Evolutionary conservation across 495 filamentous ascomycete genomes (phyloP).

Genomic region (Hypoxylon crocopeplum): DNA sequence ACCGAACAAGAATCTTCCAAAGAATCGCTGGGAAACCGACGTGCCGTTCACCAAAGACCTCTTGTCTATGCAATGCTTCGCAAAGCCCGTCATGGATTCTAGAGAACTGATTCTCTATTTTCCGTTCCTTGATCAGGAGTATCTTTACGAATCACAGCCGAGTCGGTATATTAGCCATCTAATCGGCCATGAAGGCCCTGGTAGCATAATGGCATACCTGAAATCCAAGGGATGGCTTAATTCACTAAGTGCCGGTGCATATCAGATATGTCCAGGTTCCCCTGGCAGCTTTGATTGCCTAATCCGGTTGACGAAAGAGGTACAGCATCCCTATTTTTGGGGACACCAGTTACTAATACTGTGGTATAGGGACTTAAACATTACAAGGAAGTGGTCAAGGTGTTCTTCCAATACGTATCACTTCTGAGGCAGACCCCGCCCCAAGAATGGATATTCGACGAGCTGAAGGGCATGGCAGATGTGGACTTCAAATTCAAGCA

Average conservation of each 20-base stretch:
- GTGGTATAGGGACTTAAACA: conserved; percentile 64
- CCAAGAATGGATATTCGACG: conserved; percentile 91
- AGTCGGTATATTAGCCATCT: conserved; percentile 91
- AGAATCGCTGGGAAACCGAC: conserved; percentile 81
- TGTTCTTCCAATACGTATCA: conserved; percentile 92
- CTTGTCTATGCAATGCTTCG: conserved; percentile 82
- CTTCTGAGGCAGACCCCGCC: conserved; percentile 82
- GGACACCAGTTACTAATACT: conserved; percentile 9
- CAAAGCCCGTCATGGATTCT: conserved; percentile 95
- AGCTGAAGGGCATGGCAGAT: conserved; percentile 86
- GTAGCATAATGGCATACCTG: conserved; percentile 92
- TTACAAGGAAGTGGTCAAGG: conserved; percentile 86
- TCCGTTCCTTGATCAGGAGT: conserved; percentile 88
- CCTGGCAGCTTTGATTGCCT: conserved; percentile 79
- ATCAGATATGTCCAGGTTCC: conserved; percentile 79
- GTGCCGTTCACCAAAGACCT: conserved; percentile 71
- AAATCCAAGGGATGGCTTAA: conserved; percentile 97
- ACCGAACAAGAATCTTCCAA: conserved; percentile 81
- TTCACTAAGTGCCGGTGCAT: conserved; percentile 78
- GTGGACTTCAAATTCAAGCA: conserved; percentile 95
- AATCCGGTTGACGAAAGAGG: conserved; percentile 86
- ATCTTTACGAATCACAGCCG: conserved; percentile 81
- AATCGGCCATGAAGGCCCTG: conserved; percentile 95
- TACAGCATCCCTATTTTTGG: conserved; percentile 26
- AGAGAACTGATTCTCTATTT: conserved; percentile 85